These are phyloP conservation scores for Starmerella cellae DNA, from an alignment of 805 yeast species.

Conservation along the genomic window DNA sequence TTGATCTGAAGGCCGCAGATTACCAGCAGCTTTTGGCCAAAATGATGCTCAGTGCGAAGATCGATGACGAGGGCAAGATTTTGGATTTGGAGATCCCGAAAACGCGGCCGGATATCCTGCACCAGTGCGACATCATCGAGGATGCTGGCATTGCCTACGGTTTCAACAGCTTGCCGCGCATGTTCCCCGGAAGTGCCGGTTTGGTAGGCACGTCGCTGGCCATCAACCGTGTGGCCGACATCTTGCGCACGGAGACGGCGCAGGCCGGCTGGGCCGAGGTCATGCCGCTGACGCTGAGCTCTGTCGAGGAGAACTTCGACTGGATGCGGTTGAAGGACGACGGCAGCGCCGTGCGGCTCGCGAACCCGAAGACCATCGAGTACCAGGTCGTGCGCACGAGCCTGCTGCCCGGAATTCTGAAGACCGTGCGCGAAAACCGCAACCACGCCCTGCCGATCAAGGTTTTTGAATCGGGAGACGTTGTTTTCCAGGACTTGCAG, in stretches of 20 bases:
- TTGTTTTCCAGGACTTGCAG: slow-evolving; percentile 66
- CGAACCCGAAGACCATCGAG: slow-evolving; percentile 91
- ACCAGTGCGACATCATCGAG: slow-evolving; percentile 97
- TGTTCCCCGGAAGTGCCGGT: slow-evolving; percentile 65
- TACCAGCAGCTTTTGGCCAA: slow-evolving; percentile 55
- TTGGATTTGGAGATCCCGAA: slow-evolving; percentile 61
- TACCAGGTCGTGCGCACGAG: slow-evolving; percentile 97
- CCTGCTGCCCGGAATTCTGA: slow-evolving; percentile 82
- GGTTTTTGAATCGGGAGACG: slow-evolving; percentile 92
- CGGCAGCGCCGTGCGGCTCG: slow-evolving; percentile 64
- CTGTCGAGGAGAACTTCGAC: slow-evolving; percentile 92
- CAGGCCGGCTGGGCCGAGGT: slow-evolving; percentile 96
- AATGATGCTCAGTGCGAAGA: slow-evolving; percentile 64
- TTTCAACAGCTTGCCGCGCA: slow-evolving; percentile 70
- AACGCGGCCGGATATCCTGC: slow-evolving; percentile 90
- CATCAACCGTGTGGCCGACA: slow-evolving; percentile 80
- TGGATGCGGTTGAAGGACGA: slow-evolving; percentile 66
- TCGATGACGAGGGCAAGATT: slow-evolving; percentile 33
- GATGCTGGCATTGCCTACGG: slow-evolving; percentile 97
- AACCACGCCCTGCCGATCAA: slow-evolving; percentile 88
- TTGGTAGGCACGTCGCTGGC: slow-evolving; percentile 78
- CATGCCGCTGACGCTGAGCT: slow-evolving; percentile 85
- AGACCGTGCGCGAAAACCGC: slow-evolving; percentile 91
- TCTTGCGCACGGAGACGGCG: slow-evolving; percentile 77
- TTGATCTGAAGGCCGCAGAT: slow-evolving; percentile 53